Percentiles rank a stretch among this genome's conserved stretches.
phyloP scores from a whole-genome alignment of 2,329 filamentous ascomycete genomes.

The Rhytidhysteron rufulum region DNA sequence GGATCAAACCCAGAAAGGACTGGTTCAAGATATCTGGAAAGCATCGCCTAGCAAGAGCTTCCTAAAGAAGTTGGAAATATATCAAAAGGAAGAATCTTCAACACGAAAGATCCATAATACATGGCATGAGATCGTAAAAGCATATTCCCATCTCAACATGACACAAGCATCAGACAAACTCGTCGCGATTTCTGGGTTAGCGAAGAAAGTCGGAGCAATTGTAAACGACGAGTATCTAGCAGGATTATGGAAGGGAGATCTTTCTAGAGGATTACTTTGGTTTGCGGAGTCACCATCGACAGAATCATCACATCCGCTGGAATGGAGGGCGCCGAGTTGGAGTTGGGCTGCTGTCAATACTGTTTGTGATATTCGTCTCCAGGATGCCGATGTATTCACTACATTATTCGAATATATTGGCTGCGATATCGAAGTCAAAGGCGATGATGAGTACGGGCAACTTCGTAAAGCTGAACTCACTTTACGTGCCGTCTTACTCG shows the following conservation, averaged over 20 bases:
- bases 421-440: too few species aligned
- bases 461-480: not conserved
- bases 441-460: too few species aligned
- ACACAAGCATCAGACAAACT: not conserved
- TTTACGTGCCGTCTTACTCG: not conserved
- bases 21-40: not conserved
- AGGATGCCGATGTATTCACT: too few species aligned
- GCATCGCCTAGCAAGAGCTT: not conserved
- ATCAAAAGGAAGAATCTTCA: not conserved
- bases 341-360: not conserved
- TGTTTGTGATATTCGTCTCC: not conserved
- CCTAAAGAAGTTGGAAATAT: not conserved
- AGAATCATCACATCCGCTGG: not conserved
- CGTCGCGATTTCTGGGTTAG: constrained; percentile 1
- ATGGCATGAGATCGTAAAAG: not conserved
- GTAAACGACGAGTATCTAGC: not conserved
- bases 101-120: too few species aligned
- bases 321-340: not conserved
- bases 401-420: too few species aligned
- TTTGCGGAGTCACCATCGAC: not conserved
- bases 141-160: not conserved
- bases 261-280: not conserved
- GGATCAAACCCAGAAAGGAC: not conserved
- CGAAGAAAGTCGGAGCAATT: not conserved
- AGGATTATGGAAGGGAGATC: constrained; percentile 1